Conservation (phyloP, 176 grass and related monocot species). For the Eleusine indica region DNA sequence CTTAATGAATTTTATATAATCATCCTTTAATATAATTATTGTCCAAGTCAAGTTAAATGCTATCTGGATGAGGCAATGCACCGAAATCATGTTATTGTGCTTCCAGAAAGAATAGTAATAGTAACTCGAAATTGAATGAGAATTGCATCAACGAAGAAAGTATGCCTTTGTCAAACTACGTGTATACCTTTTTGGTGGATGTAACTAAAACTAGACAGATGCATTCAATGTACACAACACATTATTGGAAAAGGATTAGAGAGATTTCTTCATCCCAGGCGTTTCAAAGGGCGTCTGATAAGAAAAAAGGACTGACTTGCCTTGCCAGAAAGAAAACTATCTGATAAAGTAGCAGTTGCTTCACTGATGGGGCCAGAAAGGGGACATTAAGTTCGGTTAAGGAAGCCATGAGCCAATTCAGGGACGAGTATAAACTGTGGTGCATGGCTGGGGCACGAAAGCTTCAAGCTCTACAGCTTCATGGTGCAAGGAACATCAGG, state of each 20-base stretch:
- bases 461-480: too few species aligned
- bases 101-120: not conserved
- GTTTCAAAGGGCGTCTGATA: too few species aligned
- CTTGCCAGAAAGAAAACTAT: too few species aligned
- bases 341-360: too few species aligned
- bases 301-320: too few species aligned
- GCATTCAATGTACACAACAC: not conserved
- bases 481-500: too few species aligned
- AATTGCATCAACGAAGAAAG: not conserved
- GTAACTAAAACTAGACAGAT: not conserved
- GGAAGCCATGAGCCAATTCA: too few species aligned
- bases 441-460: too few species aligned
- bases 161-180: not conserved
- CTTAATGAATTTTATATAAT: not conserved
- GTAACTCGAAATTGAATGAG: not conserved
- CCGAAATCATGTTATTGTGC: not conserved
- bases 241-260: not conserved
- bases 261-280: not conserved
- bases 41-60: not conserved
- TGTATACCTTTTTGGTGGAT: not conserved
- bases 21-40: not conserved
- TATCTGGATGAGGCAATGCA: not conserved
- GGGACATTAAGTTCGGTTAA: too few species aligned
- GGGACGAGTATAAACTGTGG: too few species aligned
- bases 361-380: too few species aligned